These are phyloP conservation scores for Puccinia polysora DNA, from an alignment of 1,284 basidiomycete species.

Conservation along the genomic window DNA sequence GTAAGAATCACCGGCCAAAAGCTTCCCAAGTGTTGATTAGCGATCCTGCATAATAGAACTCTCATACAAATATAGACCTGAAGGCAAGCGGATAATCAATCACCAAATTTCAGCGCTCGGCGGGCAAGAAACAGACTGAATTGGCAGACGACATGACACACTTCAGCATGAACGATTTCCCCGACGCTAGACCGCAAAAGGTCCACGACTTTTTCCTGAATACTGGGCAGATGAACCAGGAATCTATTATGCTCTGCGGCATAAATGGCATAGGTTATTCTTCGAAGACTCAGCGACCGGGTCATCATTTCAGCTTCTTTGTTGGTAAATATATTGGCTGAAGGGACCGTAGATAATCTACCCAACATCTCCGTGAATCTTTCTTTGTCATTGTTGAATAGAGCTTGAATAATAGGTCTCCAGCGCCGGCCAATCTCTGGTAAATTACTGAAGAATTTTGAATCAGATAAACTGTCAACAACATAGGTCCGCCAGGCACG, in stretches of 20 bases:
- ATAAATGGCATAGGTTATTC: constrained; percentile 78
- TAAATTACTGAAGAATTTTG: constrained; percentile 74
- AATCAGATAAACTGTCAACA: constrained; percentile 75
- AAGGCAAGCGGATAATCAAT: constrained; percentile 4
- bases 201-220: constrained; percentile 96
- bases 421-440: constrained; percentile 63
- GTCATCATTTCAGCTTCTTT: constrained; percentile 85
- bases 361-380: constrained; percentile 77
- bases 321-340: constrained; percentile 94
- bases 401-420: constrained; percentile 70
- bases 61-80: constrained; percentile 80
- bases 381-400: constrained; percentile 82
- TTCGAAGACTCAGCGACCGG: constrained; percentile 79
- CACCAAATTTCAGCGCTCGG: neutral
- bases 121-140: neutral
- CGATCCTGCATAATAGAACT: constrained; percentile 83
- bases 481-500: constrained; percentile 82
- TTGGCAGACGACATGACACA: constrained; percentile 54
- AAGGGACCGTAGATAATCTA: constrained; percentile 73
- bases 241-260: constrained; percentile 84
- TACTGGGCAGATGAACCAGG: constrained; percentile 77
- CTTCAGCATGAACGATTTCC: constrained; percentile 84
- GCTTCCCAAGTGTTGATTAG: constrained; percentile 81
- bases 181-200: constrained; percentile 71
- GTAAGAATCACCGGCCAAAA: constrained; percentile 96